These are phyloP conservation scores for Gilbertella persicaria DNA, from an alignment of 371 early-diverging fungal genomes.

Conservation along the genomic window DNA sequence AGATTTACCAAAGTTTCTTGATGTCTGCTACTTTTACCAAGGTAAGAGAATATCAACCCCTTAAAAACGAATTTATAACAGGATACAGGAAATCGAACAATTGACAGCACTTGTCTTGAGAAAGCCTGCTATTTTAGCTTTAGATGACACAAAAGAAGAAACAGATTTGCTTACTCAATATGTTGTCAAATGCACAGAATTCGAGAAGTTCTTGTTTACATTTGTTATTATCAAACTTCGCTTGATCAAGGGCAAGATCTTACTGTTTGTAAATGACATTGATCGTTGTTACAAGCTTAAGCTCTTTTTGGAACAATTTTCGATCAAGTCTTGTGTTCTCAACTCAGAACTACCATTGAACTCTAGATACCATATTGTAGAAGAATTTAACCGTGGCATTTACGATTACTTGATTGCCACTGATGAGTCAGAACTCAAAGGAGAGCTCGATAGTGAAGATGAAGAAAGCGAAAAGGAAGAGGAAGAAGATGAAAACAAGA, in stretches of 20 bases:
- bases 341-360: conserved; percentile 95
- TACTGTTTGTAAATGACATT: conserved; percentile 93
- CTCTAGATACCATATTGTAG: conserved; percentile 90
- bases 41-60: conserved; percentile 12
- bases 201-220: conserved; percentile 87
- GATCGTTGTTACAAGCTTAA: conserved; percentile 91
- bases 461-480: conserved; percentile 43
- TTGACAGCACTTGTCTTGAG: conserved; percentile 83
- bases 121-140: conserved; percentile 80
- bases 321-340: conserved; percentile 85
- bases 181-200: conserved; percentile 72
- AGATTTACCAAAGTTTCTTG: conserved; percentile 85
- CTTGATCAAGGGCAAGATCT: conserved; percentile 86
- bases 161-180: conserved; percentile 74
- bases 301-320: conserved; percentile 95
- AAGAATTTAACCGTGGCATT: conserved; percentile 96
- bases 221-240: conserved; percentile 90
- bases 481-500: conserved; percentile 24
- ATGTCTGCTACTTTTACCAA: conserved; percentile 88
- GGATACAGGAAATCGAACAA: conserved; percentile 68
- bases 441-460: conserved; percentile 71
- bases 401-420: conserved; percentile 96
- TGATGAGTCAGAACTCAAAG: conserved; percentile 80
- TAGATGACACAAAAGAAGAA: conserved; percentile 79
- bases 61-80: not conserved